A percentile compares a stretch with the other conserved stretches of the same genome.
These are phyloP conservation scores for Macaranga tanarius DNA, from an alignment of 441 rosid genomes.

Conservation along the genomic window DNA sequence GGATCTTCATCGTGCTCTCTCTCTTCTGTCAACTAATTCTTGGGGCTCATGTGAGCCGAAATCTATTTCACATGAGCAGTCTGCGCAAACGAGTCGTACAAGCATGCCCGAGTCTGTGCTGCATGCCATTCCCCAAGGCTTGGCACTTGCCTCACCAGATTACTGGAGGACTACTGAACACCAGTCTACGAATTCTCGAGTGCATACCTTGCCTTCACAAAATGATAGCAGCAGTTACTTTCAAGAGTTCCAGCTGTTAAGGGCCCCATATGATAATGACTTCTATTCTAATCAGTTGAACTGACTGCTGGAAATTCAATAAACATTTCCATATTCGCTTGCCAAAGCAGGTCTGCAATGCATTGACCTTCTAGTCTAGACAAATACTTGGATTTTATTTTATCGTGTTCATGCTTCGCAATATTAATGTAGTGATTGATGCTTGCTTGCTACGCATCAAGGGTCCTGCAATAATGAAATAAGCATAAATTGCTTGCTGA, in stretches of 20 bases:
- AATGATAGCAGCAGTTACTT: slow-evolving; percentile 35
- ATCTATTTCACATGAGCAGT: slow-evolving; percentile 42
- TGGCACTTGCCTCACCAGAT: slow-evolving; percentile 37
- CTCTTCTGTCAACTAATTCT: slow-evolving; percentile 96
- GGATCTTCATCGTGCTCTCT: slow-evolving; percentile 93
- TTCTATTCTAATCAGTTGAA: slow-evolving; percentile 43
- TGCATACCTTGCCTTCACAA: slow-evolving; percentile 30
- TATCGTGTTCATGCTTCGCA: neutral
- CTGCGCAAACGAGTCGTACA: slow-evolving; percentile 25
- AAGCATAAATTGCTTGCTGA: neutral
- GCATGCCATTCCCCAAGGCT: slow-evolving; percentile 33
- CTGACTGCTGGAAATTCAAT: slow-evolving; percentile 21
- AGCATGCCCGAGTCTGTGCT: slow-evolving; percentile 37
- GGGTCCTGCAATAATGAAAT: neutral
- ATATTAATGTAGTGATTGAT: neutral
- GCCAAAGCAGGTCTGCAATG: slow-evolving; percentile 20
- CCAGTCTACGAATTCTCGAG: slow-evolving; percentile 34
- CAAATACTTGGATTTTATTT: neutral
- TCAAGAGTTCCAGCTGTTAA: slow-evolving; percentile 47
- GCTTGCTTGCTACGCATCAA: neutral
- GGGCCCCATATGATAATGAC: slow-evolving; percentile 42
- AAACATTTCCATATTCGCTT: slow-evolving; percentile 6
- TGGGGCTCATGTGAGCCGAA: slow-evolving; percentile 53
- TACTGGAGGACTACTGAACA: slow-evolving; percentile 51
- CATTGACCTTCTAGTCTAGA: neutral